Conservation (phyloP, 2,329 filamentous ascomycete species). For the Coniochaeta sp. region DNA sequence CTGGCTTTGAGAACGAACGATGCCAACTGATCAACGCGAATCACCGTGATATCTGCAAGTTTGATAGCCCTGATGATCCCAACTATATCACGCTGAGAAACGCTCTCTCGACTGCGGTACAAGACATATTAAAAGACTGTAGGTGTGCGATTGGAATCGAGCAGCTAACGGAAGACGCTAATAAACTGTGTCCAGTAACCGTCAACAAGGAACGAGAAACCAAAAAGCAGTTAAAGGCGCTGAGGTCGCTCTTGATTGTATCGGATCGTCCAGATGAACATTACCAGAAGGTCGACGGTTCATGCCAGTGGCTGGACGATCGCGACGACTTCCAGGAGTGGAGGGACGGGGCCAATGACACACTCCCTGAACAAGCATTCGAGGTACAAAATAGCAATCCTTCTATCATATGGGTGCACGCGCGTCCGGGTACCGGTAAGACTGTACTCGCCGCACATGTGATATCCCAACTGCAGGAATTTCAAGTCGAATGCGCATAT, state of each 20-base stretch:
- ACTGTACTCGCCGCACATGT: slow-evolving; percentile 6
- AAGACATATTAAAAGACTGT: slow-evolving; percentile 12
- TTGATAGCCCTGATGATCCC: slow-evolving; percentile 16
- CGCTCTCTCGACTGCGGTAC: slow-evolving; percentile 10
- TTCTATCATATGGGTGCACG: slow-evolving; percentile 18
- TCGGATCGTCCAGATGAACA: slow-evolving; percentile 16
- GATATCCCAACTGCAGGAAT: slow-evolving; percentile 5
- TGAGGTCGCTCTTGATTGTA: slow-evolving; percentile 12
- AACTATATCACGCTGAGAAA: slow-evolving; percentile 19
- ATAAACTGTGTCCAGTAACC: slow-evolving; percentile 1
- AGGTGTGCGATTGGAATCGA: background rate
- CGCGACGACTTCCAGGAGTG: slow-evolving; percentile 18
- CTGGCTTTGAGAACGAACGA: slow-evolving; percentile 15
- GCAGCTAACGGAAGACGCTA: no score
- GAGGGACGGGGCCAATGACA: slow-evolving; percentile 9
- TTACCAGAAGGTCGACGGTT: slow-evolving; percentile 17
- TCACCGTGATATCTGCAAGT: slow-evolving; percentile 24
- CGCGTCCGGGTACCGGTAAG: slow-evolving; percentile 14
- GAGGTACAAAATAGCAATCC: background rate
- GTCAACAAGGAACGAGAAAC: slow-evolving; percentile 3
- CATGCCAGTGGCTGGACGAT: slow-evolving; percentile 21
- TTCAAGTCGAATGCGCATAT: slow-evolving; percentile 5
- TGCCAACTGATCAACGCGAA: slow-evolving; percentile 18
- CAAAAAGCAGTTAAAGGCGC: slow-evolving; percentile 6
- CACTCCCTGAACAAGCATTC: background rate